Evolutionary conservation across 345 rosid species (phyloP).

Genomic region (Crucihimalaya himalaica): DNA sequence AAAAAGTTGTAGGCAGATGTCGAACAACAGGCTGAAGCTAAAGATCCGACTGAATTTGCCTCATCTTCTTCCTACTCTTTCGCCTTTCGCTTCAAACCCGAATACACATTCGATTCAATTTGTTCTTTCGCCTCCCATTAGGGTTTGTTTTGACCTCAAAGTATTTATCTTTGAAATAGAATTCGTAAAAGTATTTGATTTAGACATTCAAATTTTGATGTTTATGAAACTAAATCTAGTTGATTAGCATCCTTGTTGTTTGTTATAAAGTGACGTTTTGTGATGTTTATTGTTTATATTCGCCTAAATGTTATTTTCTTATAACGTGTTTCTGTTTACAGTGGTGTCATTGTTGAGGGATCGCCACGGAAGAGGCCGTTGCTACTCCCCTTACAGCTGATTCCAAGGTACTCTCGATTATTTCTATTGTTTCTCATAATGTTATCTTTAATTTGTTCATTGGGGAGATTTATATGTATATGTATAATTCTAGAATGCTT

Average conservation of each 20-base stretch:
- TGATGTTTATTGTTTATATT: background rate
- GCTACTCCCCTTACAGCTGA: conserved; percentile 80
- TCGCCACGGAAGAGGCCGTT: conserved; percentile 55
- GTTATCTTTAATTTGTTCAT: background rate
- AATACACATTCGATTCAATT: background rate
- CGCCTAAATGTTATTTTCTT: background rate
- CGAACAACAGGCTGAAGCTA: too few relatives aligned
- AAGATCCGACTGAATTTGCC: too few relatives aligned
- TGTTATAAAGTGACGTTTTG: background rate
- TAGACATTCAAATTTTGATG: background rate
- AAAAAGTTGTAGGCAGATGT: too few relatives aligned
- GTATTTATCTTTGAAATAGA: background rate
- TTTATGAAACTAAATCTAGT: background rate
- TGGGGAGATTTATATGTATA: background rate
- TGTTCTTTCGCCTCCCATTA: background rate
- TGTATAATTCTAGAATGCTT: conserved; percentile 48
- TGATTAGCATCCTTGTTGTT: background rate
- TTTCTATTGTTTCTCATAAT: background rate
- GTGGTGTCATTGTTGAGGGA: conserved; percentile 74
- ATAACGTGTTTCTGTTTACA: conserved; percentile 6
- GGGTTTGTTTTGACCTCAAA: background rate
- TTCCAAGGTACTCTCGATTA: conserved; percentile 51
- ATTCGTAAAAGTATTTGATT: background rate
- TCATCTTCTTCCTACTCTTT: too few relatives aligned
- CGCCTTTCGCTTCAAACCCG: too few relatives aligned